These are phyloP conservation scores for Gonapodya prolifera DNA, from an alignment of 192 early-diverging fungal species.

Conservation along the genomic window DNA sequence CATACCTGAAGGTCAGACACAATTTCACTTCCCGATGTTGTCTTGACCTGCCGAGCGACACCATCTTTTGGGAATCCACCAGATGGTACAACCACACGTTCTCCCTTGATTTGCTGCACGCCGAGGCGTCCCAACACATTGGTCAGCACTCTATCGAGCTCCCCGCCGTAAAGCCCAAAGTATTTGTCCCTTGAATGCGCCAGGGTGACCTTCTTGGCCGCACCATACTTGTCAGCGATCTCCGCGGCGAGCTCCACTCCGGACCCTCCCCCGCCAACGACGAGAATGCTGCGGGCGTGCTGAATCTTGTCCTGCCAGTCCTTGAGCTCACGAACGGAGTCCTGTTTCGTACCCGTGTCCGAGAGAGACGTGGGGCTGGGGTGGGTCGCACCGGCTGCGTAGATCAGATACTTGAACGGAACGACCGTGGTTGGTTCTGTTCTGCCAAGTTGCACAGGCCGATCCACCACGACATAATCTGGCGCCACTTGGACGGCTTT, in stretches of 20 bases:
- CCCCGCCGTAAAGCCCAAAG: background rate
- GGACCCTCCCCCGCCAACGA: constrained; percentile 65
- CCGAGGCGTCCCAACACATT: constrained; percentile 17
- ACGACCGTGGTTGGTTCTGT: constrained; percentile 8
- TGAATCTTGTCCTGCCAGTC: constrained; percentile 39
- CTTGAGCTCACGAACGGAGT: constrained; percentile 23
- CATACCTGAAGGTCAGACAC: constrained; percentile 6
- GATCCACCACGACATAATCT: constrained; percentile 35
- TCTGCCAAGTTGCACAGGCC: constrained; percentile 29
- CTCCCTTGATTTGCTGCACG: constrained; percentile 36
- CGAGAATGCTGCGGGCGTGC: constrained; percentile 37
- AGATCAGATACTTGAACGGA: constrained; percentile 37
- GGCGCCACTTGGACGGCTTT: constrained; percentile 26
- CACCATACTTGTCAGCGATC: constrained; percentile 40
- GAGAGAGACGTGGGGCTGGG: constrained; percentile 31
- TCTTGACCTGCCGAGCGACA: constrained; percentile 25
- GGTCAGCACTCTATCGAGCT: constrained; percentile 14
- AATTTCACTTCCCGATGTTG: constrained; percentile 26
- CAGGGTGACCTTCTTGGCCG: constrained; percentile 44
- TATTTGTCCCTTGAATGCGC: constrained; percentile 49
- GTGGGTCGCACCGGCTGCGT: constrained; percentile 33
- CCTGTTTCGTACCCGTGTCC: constrained; percentile 24
- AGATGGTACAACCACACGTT: constrained; percentile 47
- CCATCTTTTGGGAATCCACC: constrained; percentile 38
- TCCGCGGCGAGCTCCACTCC: constrained; percentile 71